Conservation (phyloP, 164 flowering plant genomes). For the Kingdonia uniflora region DNA sequence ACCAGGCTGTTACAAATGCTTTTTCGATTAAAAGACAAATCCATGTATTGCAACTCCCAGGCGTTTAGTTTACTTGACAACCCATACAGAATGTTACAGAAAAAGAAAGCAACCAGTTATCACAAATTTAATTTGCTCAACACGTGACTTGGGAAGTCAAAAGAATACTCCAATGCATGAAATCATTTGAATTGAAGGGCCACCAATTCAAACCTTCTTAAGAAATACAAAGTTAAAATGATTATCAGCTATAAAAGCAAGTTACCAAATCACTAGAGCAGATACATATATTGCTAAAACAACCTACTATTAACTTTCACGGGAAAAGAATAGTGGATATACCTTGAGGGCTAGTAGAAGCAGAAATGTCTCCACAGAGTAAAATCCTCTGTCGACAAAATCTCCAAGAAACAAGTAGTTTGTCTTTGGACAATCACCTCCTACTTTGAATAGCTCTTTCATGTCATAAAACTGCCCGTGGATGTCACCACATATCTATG, state of each 20-base stretch:
- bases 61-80: no score
- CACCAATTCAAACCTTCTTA: background rate
- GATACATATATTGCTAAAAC: background rate
- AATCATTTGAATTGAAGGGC: background rate
- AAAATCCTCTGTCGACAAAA: slow-evolving; percentile 96
- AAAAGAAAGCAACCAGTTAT: background rate
- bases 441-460: slow-evolving; percentile 98
- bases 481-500: slow-evolving; percentile 96
- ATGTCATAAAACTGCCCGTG: slow-evolving; percentile 98
- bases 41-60: no score
- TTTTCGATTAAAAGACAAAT: no score
- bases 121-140: background rate
- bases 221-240: background rate
- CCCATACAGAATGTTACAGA: background rate
- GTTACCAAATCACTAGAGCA: background rate
- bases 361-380: slow-evolving; percentile 95
- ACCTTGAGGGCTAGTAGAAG: slow-evolving; percentile 95
- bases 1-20: no score
- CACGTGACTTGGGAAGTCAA: no score
- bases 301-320: background rate
- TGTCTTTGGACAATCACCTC: slow-evolving; percentile 98
- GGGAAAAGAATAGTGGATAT: slow-evolving; percentile 4
- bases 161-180: no score
- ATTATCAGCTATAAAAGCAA: background rate
- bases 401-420: slow-evolving; percentile 97